These are phyloP conservation scores for Saturnispora sekii DNA, from an alignment of 805 yeast genomes.

Conservation along the genomic window DNA sequence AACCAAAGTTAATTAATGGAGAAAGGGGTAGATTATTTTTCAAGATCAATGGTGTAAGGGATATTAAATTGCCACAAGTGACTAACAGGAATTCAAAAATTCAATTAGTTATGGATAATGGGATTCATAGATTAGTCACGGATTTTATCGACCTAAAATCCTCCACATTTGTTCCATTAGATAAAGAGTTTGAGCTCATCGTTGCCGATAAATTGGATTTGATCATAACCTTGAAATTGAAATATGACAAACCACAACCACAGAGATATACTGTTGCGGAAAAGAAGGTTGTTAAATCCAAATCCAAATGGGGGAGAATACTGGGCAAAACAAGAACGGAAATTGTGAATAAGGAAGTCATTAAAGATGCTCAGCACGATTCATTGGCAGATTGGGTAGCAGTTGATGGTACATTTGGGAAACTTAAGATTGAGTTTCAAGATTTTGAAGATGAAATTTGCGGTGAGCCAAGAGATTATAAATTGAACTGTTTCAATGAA, in stretches of 20 bases:
- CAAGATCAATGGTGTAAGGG: constrained; percentile 36
- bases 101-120: constrained; percentile 61
- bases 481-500: constrained; percentile 64
- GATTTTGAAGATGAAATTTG: constrained; percentile 47
- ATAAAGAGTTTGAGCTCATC: constrained; percentile 72
- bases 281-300: constrained; percentile 29
- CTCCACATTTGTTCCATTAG: constrained; percentile 29
- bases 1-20: constrained; percentile 17
- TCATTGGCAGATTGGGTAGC: constrained; percentile 61
- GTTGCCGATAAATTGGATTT: constrained; percentile 55
- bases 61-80: constrained; percentile 39
- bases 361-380: constrained; percentile 41
- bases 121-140: constrained; percentile 68
- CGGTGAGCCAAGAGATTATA: constrained; percentile 42
- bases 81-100: constrained; percentile 37
- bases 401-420: constrained; percentile 81
- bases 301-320: constrained; percentile 22
- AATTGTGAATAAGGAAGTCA: constrained; percentile 42
- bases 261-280: constrained; percentile 53
- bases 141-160: constrained; percentile 28
- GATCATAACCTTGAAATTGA: constrained; percentile 62
- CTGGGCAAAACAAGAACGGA: constrained; percentile 34
- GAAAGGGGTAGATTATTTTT: constrained; percentile 46
- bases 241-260: constrained; percentile 41
- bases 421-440: constrained; percentile 57